These are phyloP conservation scores for Pistacia atlantica DNA, from an alignment of 345 rosid genomes.

Conservation along the genomic window DNA sequence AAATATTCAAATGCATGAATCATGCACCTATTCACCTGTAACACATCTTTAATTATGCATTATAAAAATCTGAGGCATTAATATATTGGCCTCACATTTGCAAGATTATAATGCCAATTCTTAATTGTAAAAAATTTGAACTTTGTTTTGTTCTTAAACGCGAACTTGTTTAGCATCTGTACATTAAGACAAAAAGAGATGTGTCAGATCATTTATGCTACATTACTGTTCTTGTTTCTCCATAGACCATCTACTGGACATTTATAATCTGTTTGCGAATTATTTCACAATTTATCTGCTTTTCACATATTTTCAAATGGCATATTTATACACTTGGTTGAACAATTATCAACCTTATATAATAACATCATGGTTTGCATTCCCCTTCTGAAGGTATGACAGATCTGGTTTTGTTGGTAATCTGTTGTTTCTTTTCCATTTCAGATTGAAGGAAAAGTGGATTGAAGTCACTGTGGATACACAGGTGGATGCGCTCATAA, in stretches of 20 bases:
- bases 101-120: neutral
- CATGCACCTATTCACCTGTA: too few relatives aligned
- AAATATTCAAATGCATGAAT: neutral
- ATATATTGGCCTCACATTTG: neutral
- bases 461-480: constrained; percentile 78
- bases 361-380: neutral
- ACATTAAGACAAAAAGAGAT: neutral
- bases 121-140: neutral
- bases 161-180: neutral
- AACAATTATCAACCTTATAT: neutral
- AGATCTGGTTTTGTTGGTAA: constrained; percentile 1
- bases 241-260: neutral
- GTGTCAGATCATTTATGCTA: neutral
- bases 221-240: neutral
- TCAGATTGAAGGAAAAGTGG: constrained; percentile 85
- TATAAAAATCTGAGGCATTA: neutral
- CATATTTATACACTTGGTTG: neutral
- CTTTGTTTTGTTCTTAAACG: neutral
- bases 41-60: neutral
- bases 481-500: constrained; percentile 84
- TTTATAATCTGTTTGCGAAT: neutral
- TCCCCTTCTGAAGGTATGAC: neutral
- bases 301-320: constrained; percentile 14
- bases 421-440: constrained; percentile 25
- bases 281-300: constrained; percentile 1